A percentile compares a stretch with the other conserved stretches of the same genome.
Evolutionary conservation across 2,329 filamentous ascomycete species (phyloP).

Genomic region (Penicillium capsulatum): DNA sequence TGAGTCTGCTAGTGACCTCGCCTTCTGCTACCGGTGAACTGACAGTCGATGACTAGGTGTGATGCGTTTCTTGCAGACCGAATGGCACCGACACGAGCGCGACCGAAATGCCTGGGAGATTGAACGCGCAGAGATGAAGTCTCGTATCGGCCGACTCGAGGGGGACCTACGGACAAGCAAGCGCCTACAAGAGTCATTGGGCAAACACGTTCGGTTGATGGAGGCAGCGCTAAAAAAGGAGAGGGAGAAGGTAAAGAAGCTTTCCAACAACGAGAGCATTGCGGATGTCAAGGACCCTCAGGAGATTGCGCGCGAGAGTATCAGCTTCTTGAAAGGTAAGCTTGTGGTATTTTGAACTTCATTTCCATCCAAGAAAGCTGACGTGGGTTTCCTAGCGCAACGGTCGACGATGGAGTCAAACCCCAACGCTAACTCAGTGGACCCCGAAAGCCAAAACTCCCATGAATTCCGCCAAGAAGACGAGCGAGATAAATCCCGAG

Average conservation of each 20-base stretch:
- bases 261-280: slow-evolving; percentile 50
- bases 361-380: slow-evolving; percentile 1
- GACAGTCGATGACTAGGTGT: slow-evolving; percentile 58
- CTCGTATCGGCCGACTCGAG: slow-evolving; percentile 89
- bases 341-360: not conserved
- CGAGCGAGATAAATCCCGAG: slow-evolving; percentile 59
- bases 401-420: slow-evolving; percentile 48
- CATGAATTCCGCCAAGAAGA: slow-evolving; percentile 54
- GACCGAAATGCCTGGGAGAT: slow-evolving; percentile 99
- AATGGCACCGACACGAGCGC: slow-evolving; percentile 98
- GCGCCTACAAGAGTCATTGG: slow-evolving; percentile 80
- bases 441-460: slow-evolving; percentile 40
- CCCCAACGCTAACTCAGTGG: slow-evolving; percentile 48
- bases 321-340: slow-evolving; percentile 41
- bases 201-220: slow-evolving; percentile 84
- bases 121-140: slow-evolving; percentile 98
- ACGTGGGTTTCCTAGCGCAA: slow-evolving; percentile 33
- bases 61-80: slow-evolving; percentile 98
- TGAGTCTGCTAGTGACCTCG: slow-evolving; percentile 34
- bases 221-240: slow-evolving; percentile 85
- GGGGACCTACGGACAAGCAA: slow-evolving; percentile 83
- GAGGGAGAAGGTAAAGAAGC: slow-evolving; percentile 61
- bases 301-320: slow-evolving; percentile 44
- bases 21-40: not conserved
- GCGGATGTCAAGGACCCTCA: slow-evolving; percentile 44